Evolutionary conservation across 495 filamentous ascomycete genomes (phyloP).

Genomic region (Daldinia decipiens): DNA sequence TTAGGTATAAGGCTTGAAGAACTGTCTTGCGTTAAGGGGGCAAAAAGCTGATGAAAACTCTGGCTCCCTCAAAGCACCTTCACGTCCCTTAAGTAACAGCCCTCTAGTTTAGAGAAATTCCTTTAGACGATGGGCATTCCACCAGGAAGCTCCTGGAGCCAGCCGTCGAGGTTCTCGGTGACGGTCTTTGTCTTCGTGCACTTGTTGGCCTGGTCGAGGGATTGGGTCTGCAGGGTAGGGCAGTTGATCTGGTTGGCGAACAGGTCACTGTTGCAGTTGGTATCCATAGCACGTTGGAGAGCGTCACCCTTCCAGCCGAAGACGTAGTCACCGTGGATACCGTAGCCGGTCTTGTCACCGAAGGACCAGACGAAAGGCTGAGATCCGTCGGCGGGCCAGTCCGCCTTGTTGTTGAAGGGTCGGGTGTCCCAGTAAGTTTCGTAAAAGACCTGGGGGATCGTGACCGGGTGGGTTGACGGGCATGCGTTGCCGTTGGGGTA

Average conservation of each 20-base stretch:
- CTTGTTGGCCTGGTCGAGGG: conserved; percentile 49
- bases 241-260: conserved; percentile 52
- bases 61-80: neutral
- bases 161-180: conserved; percentile 47
- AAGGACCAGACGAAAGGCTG: conserved; percentile 58
- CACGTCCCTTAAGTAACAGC: neutral
- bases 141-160: conserved; percentile 48
- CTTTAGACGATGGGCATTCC: conserved; percentile 43
- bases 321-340: conserved; percentile 56
- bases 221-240: conserved; percentile 52
- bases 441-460: conserved; percentile 70
- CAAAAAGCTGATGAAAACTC: neutral
- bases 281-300: conserved; percentile 54
- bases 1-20: conserved; percentile 17
- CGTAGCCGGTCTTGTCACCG: conserved; percentile 55
- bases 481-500: conserved; percentile 61
- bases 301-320: conserved; percentile 59
- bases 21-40: conserved; percentile 1
- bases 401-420: conserved; percentile 52
- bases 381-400: conserved; percentile 53
- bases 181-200: conserved; percentile 52
- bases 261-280: conserved; percentile 52
- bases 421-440: conserved; percentile 65
- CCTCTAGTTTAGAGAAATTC: neutral
- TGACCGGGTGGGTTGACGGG: conserved; percentile 64